These are phyloP conservation scores for Blastobotrys aristatus DNA, from an alignment of 1,139 yeast species.

Conservation along the genomic window DNA sequence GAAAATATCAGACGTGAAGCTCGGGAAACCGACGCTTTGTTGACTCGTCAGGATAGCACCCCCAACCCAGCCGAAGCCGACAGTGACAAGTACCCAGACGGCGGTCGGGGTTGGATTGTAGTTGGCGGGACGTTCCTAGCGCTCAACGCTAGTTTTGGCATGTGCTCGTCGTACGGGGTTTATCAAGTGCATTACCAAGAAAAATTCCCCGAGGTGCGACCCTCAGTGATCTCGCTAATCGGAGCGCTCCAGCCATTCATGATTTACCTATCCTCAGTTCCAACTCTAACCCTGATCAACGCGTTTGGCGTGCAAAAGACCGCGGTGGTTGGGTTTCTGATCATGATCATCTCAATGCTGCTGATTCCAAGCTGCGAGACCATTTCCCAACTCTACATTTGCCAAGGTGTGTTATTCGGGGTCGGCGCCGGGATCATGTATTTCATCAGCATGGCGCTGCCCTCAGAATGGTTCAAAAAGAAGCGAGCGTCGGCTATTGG, in stretches of 20 bases:
- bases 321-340: constrained; percentile 42
- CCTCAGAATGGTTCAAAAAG: constrained; percentile 57
- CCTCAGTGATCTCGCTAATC: constrained; percentile 42
- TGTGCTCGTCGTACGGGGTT: constrained; percentile 51
- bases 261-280: constrained; percentile 43
- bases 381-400: constrained; percentile 52
- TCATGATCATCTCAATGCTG: constrained; percentile 44
- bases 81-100: constrained; percentile 22
- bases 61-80: constrained; percentile 13
- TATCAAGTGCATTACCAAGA: constrained; percentile 48
- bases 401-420: constrained; percentile 55
- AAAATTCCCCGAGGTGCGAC: constrained; percentile 40
- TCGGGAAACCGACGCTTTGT: constrained; percentile 4
- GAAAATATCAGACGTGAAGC: not conserved
- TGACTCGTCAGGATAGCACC: not conserved
- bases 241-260: constrained; percentile 50
- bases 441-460: constrained; percentile 55
- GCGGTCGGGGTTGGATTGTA: constrained; percentile 28
- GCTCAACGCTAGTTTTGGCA: constrained; percentile 36
- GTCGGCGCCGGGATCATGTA: constrained; percentile 53
- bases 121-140: constrained; percentile 24
- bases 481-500: constrained; percentile 60
- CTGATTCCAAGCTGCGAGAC: constrained; percentile 45
- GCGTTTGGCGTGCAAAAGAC: constrained; percentile 33
- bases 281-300: constrained; percentile 51